Base-by-base conservation (phyloP, 2,329 filamentous ascomycete genomes). In the Cordyceps cicadae region DNA sequence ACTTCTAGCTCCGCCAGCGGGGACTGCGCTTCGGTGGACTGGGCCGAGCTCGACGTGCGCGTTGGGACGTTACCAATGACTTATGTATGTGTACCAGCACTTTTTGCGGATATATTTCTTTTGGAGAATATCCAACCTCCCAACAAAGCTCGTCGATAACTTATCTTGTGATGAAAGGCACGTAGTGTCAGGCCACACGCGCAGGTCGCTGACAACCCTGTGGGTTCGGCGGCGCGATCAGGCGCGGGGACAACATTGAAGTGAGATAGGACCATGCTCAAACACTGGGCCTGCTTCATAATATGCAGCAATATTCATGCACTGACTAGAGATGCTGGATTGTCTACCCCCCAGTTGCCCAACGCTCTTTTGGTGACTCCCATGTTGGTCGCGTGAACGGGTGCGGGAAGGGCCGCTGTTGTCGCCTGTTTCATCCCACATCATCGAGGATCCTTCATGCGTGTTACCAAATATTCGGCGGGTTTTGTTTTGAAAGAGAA, bases 361-460 rank as follows among this genome's bases (percentile, higher is more conserved):
- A 11, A 17, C 24, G 26, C 32, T 12, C 19, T 12, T 17, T 56
- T 24, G 34, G 21, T 57, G 54, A 45, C 15, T 57, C 54, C 54
- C 54, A 57, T 57, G 54, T 50, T 49, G 45, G 54, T 49, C 43
- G 41, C 41, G 43, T 46, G 54, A 56, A 48, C 41, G 26, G 48
- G n/a, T 9, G 19, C 54, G 54, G 54, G 26, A 54, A 32, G 39
- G 43, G 52, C 52, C 37, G 21, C 17, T 17, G 52, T 11, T 26
- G 24, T 34, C 26, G 26, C 49, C 5, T 51, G 9, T 32, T 21
- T 4, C 7, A 48, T 26, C 6, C 21, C 39, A 7, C 39, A 17
- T 37, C 17, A 15, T 46, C 26, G 29, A 37, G 17, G 54, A 56
- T 37, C 41, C 26, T 24, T 54, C 17, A 32, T 54, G 39, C 39